phyloP scores from a whole-genome alignment of 2,329 filamentous ascomycete genomes.

The Leptographium procerum region DNA sequence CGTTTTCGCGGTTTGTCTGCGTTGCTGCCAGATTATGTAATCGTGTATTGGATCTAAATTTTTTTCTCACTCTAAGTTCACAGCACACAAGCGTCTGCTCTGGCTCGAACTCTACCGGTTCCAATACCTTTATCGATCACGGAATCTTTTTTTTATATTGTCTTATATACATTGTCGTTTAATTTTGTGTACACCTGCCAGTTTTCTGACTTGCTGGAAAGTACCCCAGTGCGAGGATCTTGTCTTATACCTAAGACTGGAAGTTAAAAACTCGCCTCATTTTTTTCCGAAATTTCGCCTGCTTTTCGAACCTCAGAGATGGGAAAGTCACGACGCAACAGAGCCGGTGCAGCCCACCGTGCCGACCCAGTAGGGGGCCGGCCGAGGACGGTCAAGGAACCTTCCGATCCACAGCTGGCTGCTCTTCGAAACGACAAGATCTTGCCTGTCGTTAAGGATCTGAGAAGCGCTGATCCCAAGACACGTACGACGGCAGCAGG shows the following conservation, averaged over 20 bases:
- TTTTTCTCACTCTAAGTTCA: background rate
- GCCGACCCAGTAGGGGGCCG: conserved; percentile 34
- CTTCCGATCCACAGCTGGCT: conserved; percentile 50
- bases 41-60: background rate
- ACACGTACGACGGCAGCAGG: conserved; percentile 47
- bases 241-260: background rate
- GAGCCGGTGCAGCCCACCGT: conserved; percentile 33
- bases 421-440: conserved; percentile 53
- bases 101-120: background rate
- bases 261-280: background rate
- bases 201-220: background rate
- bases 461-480: conserved; percentile 47
- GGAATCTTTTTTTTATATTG: background rate
- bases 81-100: background rate
- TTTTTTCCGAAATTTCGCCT: background rate
- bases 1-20: background rate
- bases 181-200: background rate
- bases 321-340: conserved; percentile 48
- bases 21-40: background rate
- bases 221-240: background rate
- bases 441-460: conserved; percentile 48
- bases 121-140: background rate
- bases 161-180: background rate
- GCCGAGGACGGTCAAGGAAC: conserved; percentile 37
- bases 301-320: conserved; percentile 23